These are phyloP conservation scores for Gossypium thurberi DNA, from an alignment of 345 rosid genomes.

Conservation along the genomic window DNA sequence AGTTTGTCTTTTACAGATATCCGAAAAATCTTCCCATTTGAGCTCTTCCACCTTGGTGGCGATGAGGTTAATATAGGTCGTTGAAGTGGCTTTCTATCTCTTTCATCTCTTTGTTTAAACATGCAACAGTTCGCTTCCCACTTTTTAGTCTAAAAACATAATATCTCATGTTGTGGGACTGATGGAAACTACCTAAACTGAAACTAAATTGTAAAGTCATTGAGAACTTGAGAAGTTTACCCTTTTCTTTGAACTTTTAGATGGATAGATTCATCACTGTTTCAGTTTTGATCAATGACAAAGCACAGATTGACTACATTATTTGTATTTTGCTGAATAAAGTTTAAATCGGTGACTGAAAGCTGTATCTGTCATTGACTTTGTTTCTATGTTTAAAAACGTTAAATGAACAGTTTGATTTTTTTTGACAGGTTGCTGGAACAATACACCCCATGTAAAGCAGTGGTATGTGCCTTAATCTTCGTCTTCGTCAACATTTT, in stretches of 20 bases:
- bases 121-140: background rate
- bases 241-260: background rate
- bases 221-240: background rate
- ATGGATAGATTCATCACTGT: background rate
- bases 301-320: background rate
- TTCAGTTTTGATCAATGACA: background rate
- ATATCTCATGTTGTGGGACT: background rate
- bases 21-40: conserved; percentile 90
- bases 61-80: conserved; percentile 91
- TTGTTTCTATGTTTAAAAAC: background rate
- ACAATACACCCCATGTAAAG: conserved; percentile 58
- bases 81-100: conserved; percentile 16
- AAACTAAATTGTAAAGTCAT: background rate
- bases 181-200: background rate
- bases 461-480: conserved; percentile 48
- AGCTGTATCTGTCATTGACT: background rate
- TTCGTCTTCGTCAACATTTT: conserved; percentile 8
- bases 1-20: conserved; percentile 22
- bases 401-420: background rate
- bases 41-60: conserved; percentile 95
- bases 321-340: background rate
- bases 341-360: background rate
- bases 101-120: background rate
- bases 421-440: conserved; percentile 75
- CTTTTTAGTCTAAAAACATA: background rate